These are phyloP conservation scores for Medicago lupulina DNA, from an alignment of 306 rosid genomes.

Conservation along the genomic window DNA sequence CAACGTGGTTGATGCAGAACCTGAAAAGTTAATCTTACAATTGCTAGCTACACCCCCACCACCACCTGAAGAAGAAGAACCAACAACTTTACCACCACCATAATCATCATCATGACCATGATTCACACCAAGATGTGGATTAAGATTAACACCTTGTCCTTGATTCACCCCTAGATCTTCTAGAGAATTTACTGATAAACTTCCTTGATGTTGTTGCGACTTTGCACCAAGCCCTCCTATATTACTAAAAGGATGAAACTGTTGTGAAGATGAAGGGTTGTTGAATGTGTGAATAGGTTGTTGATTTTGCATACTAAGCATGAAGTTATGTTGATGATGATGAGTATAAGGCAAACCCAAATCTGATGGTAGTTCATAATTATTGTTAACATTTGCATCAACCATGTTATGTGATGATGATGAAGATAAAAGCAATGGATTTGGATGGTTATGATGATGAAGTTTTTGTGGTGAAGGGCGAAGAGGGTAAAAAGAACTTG, in stretches of 20 bases:
- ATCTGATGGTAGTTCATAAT: conserved; percentile 49
- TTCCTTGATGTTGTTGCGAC: conserved; percentile 27
- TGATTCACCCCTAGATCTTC: conserved; percentile 50
- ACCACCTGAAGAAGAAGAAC: neutral
- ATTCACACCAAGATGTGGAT: conserved; percentile 14
- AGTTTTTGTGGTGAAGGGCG: conserved; percentile 70
- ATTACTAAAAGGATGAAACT: conserved; percentile 35
- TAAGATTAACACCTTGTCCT: conserved; percentile 36
- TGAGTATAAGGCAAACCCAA: conserved; percentile 36
- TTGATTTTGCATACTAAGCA: conserved; percentile 55
- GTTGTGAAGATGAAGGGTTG: conserved; percentile 41
- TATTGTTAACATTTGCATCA: conserved; percentile 37
- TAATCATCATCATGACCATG: conserved; percentile 21
- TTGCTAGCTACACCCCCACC: conserved; percentile 25
- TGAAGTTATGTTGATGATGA: conserved; percentile 39
- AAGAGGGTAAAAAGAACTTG: conserved; percentile 51
- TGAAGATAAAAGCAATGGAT: conserved; percentile 21
- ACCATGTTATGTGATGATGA: conserved; percentile 40
- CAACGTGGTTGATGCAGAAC: conserved; percentile 49
- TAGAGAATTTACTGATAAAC: conserved; percentile 44
- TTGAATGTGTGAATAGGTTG: conserved; percentile 55
- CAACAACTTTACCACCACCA: conserved; percentile 10
- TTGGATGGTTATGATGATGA: conserved; percentile 36
- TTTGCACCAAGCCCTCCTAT: conserved; percentile 43
- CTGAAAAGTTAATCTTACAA: conserved; percentile 55